These are phyloP conservation scores for Daldinia concentrica DNA, from an alignment of 495 filamentous ascomycete genomes.

Conservation along the genomic window DNA sequence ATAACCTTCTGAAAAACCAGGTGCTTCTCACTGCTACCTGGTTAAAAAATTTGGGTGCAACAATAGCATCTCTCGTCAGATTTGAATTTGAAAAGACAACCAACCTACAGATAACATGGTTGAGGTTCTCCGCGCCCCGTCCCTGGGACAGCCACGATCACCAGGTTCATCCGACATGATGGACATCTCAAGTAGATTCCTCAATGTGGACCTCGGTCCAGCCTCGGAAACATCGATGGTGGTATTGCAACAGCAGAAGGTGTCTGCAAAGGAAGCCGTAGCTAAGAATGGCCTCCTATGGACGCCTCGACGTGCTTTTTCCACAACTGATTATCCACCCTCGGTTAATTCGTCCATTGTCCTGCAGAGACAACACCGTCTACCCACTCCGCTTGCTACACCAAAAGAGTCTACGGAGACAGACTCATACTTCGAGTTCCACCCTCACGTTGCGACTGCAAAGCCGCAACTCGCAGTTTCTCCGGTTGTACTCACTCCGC, in stretches of 20 bases:
- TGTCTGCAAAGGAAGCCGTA: constrained; percentile 23
- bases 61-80: constrained; percentile 17
- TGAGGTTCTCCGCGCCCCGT: constrained; percentile 33
- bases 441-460: constrained; percentile 12
- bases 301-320: constrained; percentile 32
- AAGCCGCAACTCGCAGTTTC: constrained; percentile 17
- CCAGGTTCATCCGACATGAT: constrained; percentile 36
- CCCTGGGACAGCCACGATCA: constrained; percentile 30
- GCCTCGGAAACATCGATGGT: constrained; percentile 34
- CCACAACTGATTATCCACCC: constrained; percentile 29
- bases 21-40: constrained; percentile 13
- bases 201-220: constrained; percentile 38
- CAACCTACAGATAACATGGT: constrained; percentile 33
- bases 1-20: constrained; percentile 9
- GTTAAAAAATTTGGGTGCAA: constrained; percentile 9
- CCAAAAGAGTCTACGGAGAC: constrained; percentile 26
- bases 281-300: constrained; percentile 16
- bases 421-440: constrained; percentile 32
- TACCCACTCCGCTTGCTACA: constrained; percentile 21
- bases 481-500: constrained; percentile 16
- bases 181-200: constrained; percentile 40
- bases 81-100: constrained; percentile 21
- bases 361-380: constrained; percentile 26
- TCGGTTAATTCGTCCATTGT: constrained; percentile 10
- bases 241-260: constrained; percentile 30